Percentiles rank a stretch among this genome's conserved stretches.
phyloP scores from a whole-genome alignment of 2,329 filamentous ascomycete species.

The Paramyrothecium sp. region DNA sequence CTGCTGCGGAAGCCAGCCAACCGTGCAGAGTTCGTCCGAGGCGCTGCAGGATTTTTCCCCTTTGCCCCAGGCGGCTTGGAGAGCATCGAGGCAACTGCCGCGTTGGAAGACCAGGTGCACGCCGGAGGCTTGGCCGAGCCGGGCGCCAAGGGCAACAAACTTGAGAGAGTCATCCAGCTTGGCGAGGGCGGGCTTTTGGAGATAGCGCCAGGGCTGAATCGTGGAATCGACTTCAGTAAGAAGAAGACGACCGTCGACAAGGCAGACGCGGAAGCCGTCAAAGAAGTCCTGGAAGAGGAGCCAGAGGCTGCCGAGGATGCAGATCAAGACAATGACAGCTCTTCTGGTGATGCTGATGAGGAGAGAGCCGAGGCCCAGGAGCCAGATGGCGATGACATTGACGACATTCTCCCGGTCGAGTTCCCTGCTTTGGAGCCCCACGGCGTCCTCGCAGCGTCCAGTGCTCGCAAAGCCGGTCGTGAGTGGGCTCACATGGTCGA shows the following conservation, averaged over 20 bases:
- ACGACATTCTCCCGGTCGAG: slow-evolving; percentile 84
- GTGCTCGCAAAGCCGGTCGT: slow-evolving; percentile 70
- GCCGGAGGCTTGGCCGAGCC: slow-evolving; percentile 43
- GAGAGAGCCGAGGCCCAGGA: slow-evolving; percentile 31
- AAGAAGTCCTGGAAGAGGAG: slow-evolving; percentile 57
- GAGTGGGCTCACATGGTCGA: slow-evolving; percentile 99
- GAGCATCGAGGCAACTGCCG: slow-evolving; percentile 79
- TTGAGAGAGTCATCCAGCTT: slow-evolving; percentile 87
- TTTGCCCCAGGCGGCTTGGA: slow-evolving; percentile 91
- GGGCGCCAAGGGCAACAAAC: slow-evolving; percentile 49
- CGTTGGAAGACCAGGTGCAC: slow-evolving; percentile 74
- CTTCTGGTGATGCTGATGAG: slow-evolving; percentile 16
- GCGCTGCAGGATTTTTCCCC: slow-evolving; percentile 89
- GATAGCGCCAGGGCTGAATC: slow-evolving; percentile 75
- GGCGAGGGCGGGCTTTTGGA: slow-evolving; percentile 78
- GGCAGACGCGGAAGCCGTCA: slow-evolving; percentile 67
- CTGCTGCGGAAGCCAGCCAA: slow-evolving; percentile 81
- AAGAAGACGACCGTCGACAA: slow-evolving; percentile 54
- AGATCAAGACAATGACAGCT: slow-evolving; percentile 27
- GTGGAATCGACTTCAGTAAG: slow-evolving; percentile 72
- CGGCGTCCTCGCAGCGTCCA: slow-evolving; percentile 69
- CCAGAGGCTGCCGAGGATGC: slow-evolving; percentile 36
- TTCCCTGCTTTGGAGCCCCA: slow-evolving; percentile 89
- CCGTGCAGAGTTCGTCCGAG: slow-evolving; percentile 86
- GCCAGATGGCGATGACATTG: slow-evolving; percentile 66